Percentiles rank a stretch among this genome's conserved stretches.
Conservation (phyloP, 2,329 filamentous ascomycete species). For the Didymella pomorum region DNA sequence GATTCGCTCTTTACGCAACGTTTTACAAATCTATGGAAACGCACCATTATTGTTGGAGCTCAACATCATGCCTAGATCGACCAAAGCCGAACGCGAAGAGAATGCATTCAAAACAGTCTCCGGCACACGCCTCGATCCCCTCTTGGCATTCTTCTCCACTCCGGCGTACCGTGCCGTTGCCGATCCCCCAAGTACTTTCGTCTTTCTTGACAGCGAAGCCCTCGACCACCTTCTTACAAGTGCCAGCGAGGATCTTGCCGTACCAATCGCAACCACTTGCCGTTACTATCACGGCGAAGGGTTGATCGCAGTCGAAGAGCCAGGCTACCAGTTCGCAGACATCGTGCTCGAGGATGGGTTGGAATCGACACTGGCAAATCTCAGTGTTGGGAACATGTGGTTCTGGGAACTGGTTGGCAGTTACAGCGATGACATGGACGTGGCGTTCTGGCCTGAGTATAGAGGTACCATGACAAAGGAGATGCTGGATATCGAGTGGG, state of each 20-base stretch:
- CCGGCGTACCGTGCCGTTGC: conserved; percentile 2
- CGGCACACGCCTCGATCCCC: neutral
- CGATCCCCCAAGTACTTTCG: neutral
- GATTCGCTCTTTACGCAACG: neutral
- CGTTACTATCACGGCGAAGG: neutral
- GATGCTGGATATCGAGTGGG: conserved; percentile 1
- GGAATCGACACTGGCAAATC: conserved; percentile 2
- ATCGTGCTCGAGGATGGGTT: neutral
- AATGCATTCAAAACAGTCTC: neutral
- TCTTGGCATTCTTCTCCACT: conserved; percentile 1
- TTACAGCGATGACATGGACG: neutral
- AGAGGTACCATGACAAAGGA: conserved; percentile 7
- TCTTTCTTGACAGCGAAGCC: conserved; percentile 5
- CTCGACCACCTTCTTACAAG: neutral
- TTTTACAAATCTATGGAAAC: neutral
- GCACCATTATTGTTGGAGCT: conserved; percentile 1
- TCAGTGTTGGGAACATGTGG: conserved; percentile 2
- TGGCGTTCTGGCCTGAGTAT: conserved; percentile 4
- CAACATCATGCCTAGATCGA: neutral
- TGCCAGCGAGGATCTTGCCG: neutral
- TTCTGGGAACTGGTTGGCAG: conserved; percentile 4
- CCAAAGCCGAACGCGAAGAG: neutral
- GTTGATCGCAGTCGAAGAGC: neutral
- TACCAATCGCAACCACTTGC: neutral
- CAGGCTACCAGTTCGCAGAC: neutral